Evolutionary conservation across 352 stramenopile species (phyloP).

Genomic region (Globisporangium ultimum): DNA sequence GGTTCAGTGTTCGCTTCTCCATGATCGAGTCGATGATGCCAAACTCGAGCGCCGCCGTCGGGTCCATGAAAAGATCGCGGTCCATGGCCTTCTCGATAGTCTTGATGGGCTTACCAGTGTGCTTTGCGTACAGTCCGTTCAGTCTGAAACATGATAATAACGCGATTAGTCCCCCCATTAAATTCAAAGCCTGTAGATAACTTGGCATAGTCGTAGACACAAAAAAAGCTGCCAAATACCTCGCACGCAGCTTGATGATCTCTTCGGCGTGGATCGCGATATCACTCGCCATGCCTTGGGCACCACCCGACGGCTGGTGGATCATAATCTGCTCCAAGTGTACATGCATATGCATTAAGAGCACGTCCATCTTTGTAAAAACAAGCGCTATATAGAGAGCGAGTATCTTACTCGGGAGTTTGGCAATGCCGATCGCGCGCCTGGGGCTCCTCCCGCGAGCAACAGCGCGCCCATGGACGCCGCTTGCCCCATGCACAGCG

Average conservation of each 20-base stretch:
- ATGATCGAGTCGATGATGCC: constrained; percentile 85
- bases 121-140: constrained; percentile 67
- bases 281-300: constrained; percentile 96
- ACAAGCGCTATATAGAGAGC: constrained; percentile 2
- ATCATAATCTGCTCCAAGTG: constrained; percentile 90
- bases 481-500: constrained; percentile 96
- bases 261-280: constrained; percentile 99
- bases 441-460: constrained; percentile 89
- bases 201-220: constrained; percentile 13
- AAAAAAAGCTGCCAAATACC: constrained; percentile 25
- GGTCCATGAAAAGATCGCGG: constrained; percentile 85
- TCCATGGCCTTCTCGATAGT: constrained; percentile 87
- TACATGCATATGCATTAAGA: neutral
- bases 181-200: too few species aligned
- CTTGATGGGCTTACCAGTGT: constrained; percentile 72
- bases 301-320: constrained; percentile 95
- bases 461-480: constrained; percentile 96
- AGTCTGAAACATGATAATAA: constrained; percentile 28
- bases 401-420: constrained; percentile 80
- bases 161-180: too few species aligned
- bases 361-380: neutral
- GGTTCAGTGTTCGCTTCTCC: constrained; percentile 37
- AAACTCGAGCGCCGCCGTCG: constrained; percentile 67
- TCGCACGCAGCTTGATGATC: constrained; percentile 92
- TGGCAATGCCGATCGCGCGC: constrained; percentile 90